Conservation (phyloP, 2,329 filamentous ascomycete species). For the Fusarium chuoi region DNA sequence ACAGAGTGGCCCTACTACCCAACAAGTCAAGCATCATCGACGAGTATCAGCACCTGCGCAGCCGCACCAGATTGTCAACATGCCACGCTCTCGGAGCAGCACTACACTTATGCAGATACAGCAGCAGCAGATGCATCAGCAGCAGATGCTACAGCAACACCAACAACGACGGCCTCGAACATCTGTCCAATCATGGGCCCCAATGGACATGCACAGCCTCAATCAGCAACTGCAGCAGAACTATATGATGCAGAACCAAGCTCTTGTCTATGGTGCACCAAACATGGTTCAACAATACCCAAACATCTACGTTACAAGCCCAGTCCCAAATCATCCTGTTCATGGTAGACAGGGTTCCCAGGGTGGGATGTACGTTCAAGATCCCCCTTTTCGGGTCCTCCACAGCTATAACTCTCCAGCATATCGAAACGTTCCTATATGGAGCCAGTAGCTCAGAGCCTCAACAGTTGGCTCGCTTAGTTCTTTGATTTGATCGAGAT, state of each 20-base stretch:
- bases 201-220: slow-evolving; percentile 33
- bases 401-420: slow-evolving; percentile 70
- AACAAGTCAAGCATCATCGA: slow-evolving; percentile 33
- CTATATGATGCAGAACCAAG: slow-evolving; percentile 35
- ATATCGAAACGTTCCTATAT: slow-evolving; percentile 65
- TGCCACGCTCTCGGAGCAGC: slow-evolving; percentile 26
- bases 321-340: slow-evolving; percentile 1
- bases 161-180: slow-evolving; percentile 17
- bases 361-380: slow-evolving; percentile 26
- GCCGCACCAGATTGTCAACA: neutral
- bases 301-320: slow-evolving; percentile 30
- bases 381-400: slow-evolving; percentile 61
- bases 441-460: slow-evolving; percentile 52
- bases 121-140: slow-evolving; percentile 17
- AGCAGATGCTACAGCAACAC: slow-evolving; percentile 25
- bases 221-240: slow-evolving; percentile 36
- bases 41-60: slow-evolving; percentile 34
- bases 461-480: neutral
- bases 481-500: slow-evolving; percentile 28
- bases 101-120: slow-evolving; percentile 27
- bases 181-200: slow-evolving; percentile 30
- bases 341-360: slow-evolving; percentile 32
- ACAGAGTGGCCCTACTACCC: neutral
- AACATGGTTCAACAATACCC: slow-evolving; percentile 35
- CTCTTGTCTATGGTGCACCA: slow-evolving; percentile 29